Evolutionary conservation across 192 early-diverging fungal genomes (phyloP).

Genomic region (Backusella morwellensis): DNA sequence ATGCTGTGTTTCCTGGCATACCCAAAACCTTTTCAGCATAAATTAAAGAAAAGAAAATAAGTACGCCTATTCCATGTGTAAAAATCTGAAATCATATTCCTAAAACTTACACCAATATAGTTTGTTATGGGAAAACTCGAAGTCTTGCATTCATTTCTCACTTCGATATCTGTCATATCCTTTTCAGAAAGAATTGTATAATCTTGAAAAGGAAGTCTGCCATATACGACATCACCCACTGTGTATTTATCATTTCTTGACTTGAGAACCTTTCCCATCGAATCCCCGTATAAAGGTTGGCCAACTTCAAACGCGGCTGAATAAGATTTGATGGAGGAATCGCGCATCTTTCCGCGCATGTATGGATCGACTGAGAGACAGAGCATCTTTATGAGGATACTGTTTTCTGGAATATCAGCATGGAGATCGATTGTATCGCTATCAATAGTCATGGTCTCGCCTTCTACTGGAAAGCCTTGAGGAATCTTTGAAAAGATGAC

Average conservation of each 20-base stretch:
- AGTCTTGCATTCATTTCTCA: constrained; percentile 38
- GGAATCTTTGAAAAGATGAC: constrained; percentile 40
- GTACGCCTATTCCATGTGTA: too few species aligned
- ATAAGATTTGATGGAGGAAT: constrained; percentile 38
- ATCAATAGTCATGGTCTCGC: constrained; percentile 48
- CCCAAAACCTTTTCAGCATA: constrained; percentile 45
- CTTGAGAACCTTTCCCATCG: constrained; percentile 63
- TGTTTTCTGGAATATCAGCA: constrained; percentile 39
- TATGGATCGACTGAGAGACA: constrained; percentile 77
- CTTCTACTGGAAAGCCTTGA: constrained; percentile 31
- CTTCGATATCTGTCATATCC: constrained; percentile 12
- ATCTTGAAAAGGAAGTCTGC: constrained; percentile 54
- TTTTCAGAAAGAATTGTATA: constrained; percentile 47
- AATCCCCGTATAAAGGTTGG: constrained; percentile 58
- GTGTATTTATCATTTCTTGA: constrained; percentile 56
- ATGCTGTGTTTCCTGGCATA: constrained; percentile 84
- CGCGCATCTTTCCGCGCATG: constrained; percentile 68
- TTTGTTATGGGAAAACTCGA: constrained; percentile 51
- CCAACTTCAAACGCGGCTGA: constrained; percentile 52
- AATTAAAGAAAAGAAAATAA: too few species aligned
- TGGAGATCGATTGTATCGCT: constrained; percentile 46
- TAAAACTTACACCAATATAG: constrained; percentile 46
- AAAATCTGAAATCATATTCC: too few species aligned
- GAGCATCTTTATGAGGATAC: constrained; percentile 58
- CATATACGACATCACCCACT: constrained; percentile 65